Evolutionary conservation across 441 rosid species (phyloP).

Genomic region (Eruca vesicaria): DNA sequence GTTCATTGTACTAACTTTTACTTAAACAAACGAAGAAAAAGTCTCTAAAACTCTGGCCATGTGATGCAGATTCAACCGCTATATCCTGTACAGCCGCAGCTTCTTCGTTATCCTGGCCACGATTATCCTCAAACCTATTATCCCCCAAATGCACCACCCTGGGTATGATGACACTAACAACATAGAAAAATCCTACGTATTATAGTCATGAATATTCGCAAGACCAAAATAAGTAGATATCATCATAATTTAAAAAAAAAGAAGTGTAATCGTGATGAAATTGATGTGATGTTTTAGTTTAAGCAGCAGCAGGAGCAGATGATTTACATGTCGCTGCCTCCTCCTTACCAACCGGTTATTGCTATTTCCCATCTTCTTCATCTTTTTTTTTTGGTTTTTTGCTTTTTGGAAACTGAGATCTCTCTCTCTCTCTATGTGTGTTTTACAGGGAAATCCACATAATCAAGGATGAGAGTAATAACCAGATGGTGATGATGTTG

Average conservation of each 20-base stretch:
- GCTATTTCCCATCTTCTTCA: background rate
- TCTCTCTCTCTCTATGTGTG: background rate
- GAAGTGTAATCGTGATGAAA: background rate
- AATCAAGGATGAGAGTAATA: background rate
- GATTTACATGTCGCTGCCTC: background rate
- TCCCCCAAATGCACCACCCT: background rate
- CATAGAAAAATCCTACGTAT: background rate
- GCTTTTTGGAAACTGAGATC: background rate
- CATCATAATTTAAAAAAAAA: background rate
- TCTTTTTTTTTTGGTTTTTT: background rate
- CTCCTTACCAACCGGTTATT: slow-evolving; percentile 69
- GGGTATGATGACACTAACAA: background rate
- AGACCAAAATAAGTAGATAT: background rate
- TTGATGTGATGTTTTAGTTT: background rate
- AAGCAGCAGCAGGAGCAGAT: background rate
- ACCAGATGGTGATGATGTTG: background rate
- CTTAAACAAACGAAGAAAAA: background rate
- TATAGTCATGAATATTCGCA: background rate
- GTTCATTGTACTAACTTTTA: slow-evolving; percentile 12
- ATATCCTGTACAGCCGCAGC: background rate
- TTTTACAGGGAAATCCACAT: background rate
- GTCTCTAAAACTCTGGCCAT: background rate
- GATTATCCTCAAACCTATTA: background rate
- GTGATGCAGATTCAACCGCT: slow-evolving; percentile 44
- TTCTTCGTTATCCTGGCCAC: background rate